These are phyloP conservation scores for Phytophthora kernoviae DNA, from an alignment of 352 stramenopile species.

Conservation along the genomic window DNA sequence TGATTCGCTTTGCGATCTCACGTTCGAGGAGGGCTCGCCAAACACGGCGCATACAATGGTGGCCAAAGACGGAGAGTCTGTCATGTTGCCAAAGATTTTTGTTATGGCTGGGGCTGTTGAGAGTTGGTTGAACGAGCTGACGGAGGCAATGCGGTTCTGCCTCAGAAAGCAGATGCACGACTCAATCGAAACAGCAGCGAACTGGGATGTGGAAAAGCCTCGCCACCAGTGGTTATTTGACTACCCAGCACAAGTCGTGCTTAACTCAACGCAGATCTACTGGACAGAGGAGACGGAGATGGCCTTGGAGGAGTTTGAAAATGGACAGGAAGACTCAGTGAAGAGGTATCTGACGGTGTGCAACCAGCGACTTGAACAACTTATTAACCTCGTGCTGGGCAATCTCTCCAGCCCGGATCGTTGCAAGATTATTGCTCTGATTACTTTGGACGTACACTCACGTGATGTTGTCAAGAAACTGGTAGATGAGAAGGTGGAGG, in stretches of 20 bases:
- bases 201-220: constrained; percentile 96
- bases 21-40: constrained; percentile 79
- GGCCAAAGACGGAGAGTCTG: constrained; percentile 75
- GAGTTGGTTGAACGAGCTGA: constrained; percentile 88
- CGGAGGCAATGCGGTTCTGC: constrained; percentile 83
- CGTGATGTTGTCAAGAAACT: constrained; percentile 93
- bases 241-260: constrained; percentile 92
- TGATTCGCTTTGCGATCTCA: constrained; percentile 91
- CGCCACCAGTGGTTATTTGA: constrained; percentile 98
- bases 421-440: constrained; percentile 96
- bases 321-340: constrained; percentile 87
- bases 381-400: constrained; percentile 93
- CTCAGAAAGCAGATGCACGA: constrained; percentile 90
- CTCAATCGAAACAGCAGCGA: constrained; percentile 83
- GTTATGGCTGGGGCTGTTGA: constrained; percentile 87
- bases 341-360: constrained; percentile 83
- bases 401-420: constrained; percentile 89
- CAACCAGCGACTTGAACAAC: constrained; percentile 87
- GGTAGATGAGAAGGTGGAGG: constrained; percentile 89
- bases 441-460: constrained; percentile 96
- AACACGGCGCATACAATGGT: constrained; percentile 89
- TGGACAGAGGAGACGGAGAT: constrained; percentile 98
- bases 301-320: constrained; percentile 87
- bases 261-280: constrained; percentile 92
- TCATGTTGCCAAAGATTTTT: constrained; percentile 74